Conservation (phyloP, 2,329 filamentous ascomycete species). For the Aureobasidium sp. region DNA sequence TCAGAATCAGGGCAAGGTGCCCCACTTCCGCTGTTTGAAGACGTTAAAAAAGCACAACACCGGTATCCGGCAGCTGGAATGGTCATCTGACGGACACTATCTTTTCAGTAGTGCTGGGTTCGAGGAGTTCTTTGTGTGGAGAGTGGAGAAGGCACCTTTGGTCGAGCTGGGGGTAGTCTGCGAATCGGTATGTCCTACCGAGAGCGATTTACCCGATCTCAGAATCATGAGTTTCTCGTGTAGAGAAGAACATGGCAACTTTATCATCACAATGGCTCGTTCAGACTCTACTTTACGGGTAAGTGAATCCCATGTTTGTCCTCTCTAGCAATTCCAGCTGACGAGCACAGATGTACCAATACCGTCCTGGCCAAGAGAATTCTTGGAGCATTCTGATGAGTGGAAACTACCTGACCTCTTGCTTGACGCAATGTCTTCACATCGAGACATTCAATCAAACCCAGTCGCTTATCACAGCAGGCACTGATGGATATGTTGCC, state of each 20-base stretch:
- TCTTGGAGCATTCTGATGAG: slow-evolving; percentile 21
- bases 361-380: slow-evolving; percentile 21
- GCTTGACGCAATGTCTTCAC: slow-evolving; percentile 58
- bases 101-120: slow-evolving; percentile 82
- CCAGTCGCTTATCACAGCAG: slow-evolving; percentile 54
- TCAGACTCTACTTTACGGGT: slow-evolving; percentile 75
- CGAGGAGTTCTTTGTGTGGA: slow-evolving; percentile 88
- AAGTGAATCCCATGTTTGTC: slow-evolving; percentile 17
- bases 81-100: slow-evolving; percentile 59
- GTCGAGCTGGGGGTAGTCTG: slow-evolving; percentile 48
- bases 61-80: slow-evolving; percentile 74
- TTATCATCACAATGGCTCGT: slow-evolving; percentile 63
- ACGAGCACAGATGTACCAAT: slow-evolving; percentile 38
- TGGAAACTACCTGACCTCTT: slow-evolving; percentile 47
- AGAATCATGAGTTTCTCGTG: slow-evolving; percentile 72
- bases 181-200: slow-evolving; percentile 43
- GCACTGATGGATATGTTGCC: slow-evolving; percentile 73
- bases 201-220: slow-evolving; percentile 56
- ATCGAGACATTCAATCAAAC: slow-evolving; percentile 9
- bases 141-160: slow-evolving; percentile 49
- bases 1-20: background rate
- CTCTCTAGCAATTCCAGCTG: background rate
- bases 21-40: slow-evolving; percentile 46
- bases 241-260: slow-evolving; percentile 30
- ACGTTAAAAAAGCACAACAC: slow-evolving; percentile 72